Percentiles rank a stretch among this genome's conserved stretches.
These are phyloP conservation scores for Gaertneriomyces semiglobifer DNA, from an alignment of 192 early-diverging fungal species.

Conservation along the genomic window DNA sequence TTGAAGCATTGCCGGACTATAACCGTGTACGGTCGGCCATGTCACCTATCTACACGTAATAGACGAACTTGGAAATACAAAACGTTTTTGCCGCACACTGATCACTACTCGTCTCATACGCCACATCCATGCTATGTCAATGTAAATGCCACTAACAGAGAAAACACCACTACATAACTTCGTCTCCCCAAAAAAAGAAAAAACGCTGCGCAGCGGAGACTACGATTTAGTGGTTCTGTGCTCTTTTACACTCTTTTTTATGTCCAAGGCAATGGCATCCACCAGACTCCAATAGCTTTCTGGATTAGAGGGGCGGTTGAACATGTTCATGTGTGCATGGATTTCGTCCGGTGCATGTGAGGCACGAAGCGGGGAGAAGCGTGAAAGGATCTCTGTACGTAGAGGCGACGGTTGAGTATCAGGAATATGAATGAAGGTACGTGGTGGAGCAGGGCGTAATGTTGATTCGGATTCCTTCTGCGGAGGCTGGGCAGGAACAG, in stretches of 20 bases:
- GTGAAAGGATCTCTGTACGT: slow-evolving; percentile 17
- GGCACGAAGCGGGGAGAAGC: slow-evolving; percentile 28
- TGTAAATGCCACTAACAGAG: too few species aligned
- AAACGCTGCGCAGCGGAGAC: too few species aligned
- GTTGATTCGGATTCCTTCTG: neutral
- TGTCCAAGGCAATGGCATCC: slow-evolving; percentile 24
- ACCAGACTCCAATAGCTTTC: slow-evolving; percentile 37
- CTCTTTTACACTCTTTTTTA: slow-evolving; percentile 10
- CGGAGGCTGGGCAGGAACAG: neutral
- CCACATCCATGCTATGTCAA: too few species aligned
- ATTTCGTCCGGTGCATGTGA: slow-evolving; percentile 36
- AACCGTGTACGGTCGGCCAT: slow-evolving; percentile 82
- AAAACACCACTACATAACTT: too few species aligned
- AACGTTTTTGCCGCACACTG: too few species aligned
- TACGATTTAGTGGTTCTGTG: too few species aligned
- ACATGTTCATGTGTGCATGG: slow-evolving; percentile 41
- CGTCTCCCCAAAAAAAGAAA: too few species aligned
- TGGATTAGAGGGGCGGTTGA: slow-evolving; percentile 25
- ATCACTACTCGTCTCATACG: too few species aligned
- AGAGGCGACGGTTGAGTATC: slow-evolving; percentile 25
- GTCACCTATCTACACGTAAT: slow-evolving; percentile 45
- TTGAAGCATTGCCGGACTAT: slow-evolving; percentile 88
- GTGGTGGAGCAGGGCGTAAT: neutral
- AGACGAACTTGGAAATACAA: too few species aligned
- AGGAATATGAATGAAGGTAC: slow-evolving; percentile 1